Percentiles rank a stretch among this genome's conserved stretches.
These are phyloP conservation scores for Yarrowia osloensis DNA, from an alignment of 805 yeast genomes.

Conservation along the genomic window DNA sequence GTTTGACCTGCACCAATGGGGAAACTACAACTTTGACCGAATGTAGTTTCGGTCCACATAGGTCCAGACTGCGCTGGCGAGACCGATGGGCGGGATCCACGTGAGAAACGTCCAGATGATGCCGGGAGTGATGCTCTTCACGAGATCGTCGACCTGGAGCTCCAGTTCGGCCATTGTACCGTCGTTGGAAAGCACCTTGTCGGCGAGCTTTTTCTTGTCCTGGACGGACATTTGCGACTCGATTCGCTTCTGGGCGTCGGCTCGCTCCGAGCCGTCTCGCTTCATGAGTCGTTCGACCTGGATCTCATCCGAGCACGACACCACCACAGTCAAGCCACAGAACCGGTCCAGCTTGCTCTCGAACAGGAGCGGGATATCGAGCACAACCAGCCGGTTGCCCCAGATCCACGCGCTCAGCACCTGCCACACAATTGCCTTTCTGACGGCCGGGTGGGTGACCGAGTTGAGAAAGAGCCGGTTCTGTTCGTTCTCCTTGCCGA, in stretches of 20 bases:
- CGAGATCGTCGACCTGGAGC: constrained; percentile 47
- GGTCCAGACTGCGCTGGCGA: constrained; percentile 35
- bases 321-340: constrained; percentile 73
- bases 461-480: constrained; percentile 59
- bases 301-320: constrained; percentile 56
- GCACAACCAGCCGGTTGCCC: constrained; percentile 61
- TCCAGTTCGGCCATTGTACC: constrained; percentile 49
- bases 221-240: constrained; percentile 71
- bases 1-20: not conserved
- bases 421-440: constrained; percentile 61
- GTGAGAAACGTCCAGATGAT: constrained; percentile 38
- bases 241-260: constrained; percentile 74
- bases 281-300: constrained; percentile 65
- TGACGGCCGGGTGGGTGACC: constrained; percentile 87
- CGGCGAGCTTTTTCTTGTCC: constrained; percentile 61
- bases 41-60: constrained; percentile 13
- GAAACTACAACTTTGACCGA: constrained; percentile 2
- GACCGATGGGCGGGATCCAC: constrained; percentile 45
- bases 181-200: constrained; percentile 67
- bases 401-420: constrained; percentile 58
- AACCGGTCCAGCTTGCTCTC: constrained; percentile 70
- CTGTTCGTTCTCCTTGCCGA: constrained; percentile 59
- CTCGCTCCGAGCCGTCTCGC: constrained; percentile 65
- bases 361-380: constrained; percentile 89
- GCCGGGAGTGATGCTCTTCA: constrained; percentile 47